These are phyloP conservation scores for Ascosphaera acerosa DNA, from an alignment of 2,329 filamentous ascomycete species.

Conservation along the genomic window DNA sequence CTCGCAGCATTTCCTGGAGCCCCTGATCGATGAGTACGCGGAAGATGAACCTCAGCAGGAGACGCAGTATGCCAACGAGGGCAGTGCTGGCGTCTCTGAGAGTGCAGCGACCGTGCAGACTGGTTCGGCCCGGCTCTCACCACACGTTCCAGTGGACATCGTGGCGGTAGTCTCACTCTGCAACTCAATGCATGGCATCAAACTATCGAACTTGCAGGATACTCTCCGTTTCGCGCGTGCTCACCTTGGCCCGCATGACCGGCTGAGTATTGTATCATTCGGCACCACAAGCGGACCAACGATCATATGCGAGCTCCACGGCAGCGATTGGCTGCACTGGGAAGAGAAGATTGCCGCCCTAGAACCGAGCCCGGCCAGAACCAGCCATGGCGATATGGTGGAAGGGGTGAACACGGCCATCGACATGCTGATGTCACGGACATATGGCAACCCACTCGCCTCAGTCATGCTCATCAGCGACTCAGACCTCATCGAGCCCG, in stretches of 20 bases:
- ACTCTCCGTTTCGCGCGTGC: constrained; percentile 77
- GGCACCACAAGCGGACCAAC: constrained; percentile 78
- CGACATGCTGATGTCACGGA: constrained; percentile 94
- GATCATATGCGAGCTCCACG: too few species aligned
- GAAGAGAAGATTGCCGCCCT: too few species aligned
- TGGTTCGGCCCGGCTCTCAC: too few species aligned
- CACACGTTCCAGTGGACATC: constrained; percentile 80
- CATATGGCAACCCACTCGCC: constrained; percentile 82
- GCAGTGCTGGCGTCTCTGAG: too few species aligned
- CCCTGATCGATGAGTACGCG: too few species aligned
- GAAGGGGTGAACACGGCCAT: constrained; percentile 96
- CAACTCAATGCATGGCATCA: constrained; percentile 97
- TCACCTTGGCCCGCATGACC: constrained; percentile 71
- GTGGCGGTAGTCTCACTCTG: constrained; percentile 94
- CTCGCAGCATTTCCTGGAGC: too few species aligned
- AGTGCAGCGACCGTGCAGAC: too few species aligned
- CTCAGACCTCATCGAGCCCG: constrained; percentile 76
- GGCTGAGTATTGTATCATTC: constrained; percentile 94
- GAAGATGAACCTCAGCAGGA: too few species aligned
- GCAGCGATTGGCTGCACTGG: too few species aligned
- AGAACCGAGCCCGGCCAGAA: too few species aligned
- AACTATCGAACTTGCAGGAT: constrained; percentile 83
- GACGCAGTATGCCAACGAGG: too few species aligned
- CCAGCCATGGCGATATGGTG: constrained; percentile 87
- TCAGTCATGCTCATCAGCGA: constrained; percentile 95